Conservation (phyloP, 2,329 filamentous ascomycete genomes). For the Fusarium sp. region DNA sequence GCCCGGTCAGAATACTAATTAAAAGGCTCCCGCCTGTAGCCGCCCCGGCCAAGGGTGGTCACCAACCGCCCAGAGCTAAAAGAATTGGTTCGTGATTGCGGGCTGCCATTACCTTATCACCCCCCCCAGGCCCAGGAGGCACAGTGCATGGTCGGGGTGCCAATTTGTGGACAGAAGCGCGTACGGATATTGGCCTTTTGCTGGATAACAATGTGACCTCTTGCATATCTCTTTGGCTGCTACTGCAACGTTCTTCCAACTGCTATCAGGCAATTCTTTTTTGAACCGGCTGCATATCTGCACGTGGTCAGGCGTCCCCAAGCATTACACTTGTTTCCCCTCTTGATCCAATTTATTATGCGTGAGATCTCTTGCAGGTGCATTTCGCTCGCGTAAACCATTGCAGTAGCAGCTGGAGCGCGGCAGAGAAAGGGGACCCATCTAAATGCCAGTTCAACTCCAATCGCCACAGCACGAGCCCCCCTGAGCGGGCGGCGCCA, state of each 20-base stretch:
- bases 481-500: constrained; percentile 12
- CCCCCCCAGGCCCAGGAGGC: constrained; percentile 25
- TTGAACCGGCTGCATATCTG: constrained; percentile 37
- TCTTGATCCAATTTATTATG: background rate
- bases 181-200: constrained; percentile 22
- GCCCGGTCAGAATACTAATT: constrained; percentile 8
- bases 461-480: constrained; percentile 37
- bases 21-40: constrained; percentile 32
- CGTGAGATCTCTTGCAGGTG: constrained; percentile 14
- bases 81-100: constrained; percentile 24
- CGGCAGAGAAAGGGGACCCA: background rate
- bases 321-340: background rate
- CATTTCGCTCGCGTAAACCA: background rate
- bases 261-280: constrained; percentile 30
- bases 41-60: background rate
- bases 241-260: constrained; percentile 31
- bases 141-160: constrained; percentile 28
- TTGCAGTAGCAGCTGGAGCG: background rate
- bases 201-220: constrained; percentile 15
- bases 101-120: constrained; percentile 36
- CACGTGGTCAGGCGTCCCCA: constrained; percentile 38
- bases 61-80: background rate
- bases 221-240: constrained; percentile 9
- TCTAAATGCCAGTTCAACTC: constrained; percentile 15
- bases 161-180: constrained; percentile 9